A percentile compares a stretch with the other conserved stretches of the same genome.
Conservation (phyloP, 768 basidiomycete genomes). For the Botryobasidium botryosum region DNA sequence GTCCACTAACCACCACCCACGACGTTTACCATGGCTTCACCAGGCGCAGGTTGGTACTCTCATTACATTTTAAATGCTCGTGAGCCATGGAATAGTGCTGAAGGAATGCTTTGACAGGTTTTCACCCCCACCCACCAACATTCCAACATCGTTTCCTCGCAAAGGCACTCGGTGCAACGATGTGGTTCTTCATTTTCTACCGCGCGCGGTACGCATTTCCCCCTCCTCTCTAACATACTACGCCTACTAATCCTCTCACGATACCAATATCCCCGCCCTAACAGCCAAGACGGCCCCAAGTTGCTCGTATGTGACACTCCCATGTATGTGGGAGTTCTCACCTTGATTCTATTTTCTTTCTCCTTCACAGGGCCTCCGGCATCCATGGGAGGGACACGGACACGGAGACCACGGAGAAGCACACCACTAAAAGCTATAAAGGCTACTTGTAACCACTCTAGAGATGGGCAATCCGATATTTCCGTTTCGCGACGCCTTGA, state of each 20-base stretch:
- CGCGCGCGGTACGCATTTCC: slow-evolving; percentile 54
- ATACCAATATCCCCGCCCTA: too few species aligned
- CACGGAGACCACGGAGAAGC: slow-evolving; percentile 26
- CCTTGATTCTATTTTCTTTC: slow-evolving; percentile 1
- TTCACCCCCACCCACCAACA: slow-evolving; percentile 75
- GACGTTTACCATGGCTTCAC: too few species aligned
- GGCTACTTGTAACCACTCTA: too few species aligned
- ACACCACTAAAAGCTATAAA: too few species aligned
- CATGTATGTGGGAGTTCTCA: background rate
- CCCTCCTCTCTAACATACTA: background rate
- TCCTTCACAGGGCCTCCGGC: slow-evolving; percentile 20
- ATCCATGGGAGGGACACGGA: slow-evolving; percentile 50
- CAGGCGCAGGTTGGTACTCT: too few species aligned
- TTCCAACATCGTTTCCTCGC: slow-evolving; percentile 59
- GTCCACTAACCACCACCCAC: too few species aligned
- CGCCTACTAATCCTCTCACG: background rate
- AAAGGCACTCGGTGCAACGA: slow-evolving; percentile 75
- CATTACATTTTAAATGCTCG: too few species aligned
- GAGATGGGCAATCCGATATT: too few species aligned
- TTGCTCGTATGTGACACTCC: slow-evolving; percentile 34
- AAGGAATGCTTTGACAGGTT: too few species aligned
- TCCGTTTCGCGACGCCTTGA: too few species aligned
- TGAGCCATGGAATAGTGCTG: too few species aligned
- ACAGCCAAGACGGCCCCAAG: slow-evolving; percentile 61
- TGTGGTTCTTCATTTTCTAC: slow-evolving; percentile 99